Evolutionary conservation across 1,284 basidiomycete species (phyloP), one percentile per base, ranked within the genome.

Genomic region (Ganoderma lucidum): DNA sequence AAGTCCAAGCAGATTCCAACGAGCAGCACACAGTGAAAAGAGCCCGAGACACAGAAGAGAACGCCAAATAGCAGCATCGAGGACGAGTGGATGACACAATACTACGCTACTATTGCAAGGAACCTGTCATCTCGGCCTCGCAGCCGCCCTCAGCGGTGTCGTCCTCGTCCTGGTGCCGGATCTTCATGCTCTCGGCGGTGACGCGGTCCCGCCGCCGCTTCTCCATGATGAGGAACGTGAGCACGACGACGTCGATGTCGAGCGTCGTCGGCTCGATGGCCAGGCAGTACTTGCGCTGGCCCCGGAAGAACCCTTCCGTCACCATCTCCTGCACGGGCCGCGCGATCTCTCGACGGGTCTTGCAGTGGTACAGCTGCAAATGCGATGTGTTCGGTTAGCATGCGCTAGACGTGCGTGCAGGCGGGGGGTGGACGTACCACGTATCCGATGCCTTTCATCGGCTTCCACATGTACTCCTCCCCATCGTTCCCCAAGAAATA

Each of bases 201-300:
- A 69, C 76, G 75, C 72, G 69, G 51, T 85, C 84, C 41, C 84
- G 80, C 37, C 84, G 79, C 70, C 85, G 85, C 78, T 83, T 86
- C 79, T 86, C 86, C 80, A 87, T 82, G 67, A 88, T 82, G 68
- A 87, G 73, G 71, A 87, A 87, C 15, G 86, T 85, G 44, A 87
- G 76, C 35, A 88, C 78, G 61, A 88, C 76, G 66, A 88, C 78
- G 75, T 88, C 86, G 68, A 86, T 80, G 73, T 87, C 83, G 37
- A 88, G 75, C 48, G 73, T 73, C 53, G 75, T 74, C 37, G 86
- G 83, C 66, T 85, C 81, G 59, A 87, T 82, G 48, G 78, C 78
- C 32, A 88, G 81, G 45, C 81, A 79, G 62, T 82, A 81, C 71
- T 83, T 86, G 69, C 78, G 80, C 74, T 87, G 81, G n/a, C 83